phyloP scores from a whole-genome alignment of 208 protist species.

The Trypanosoma avium region DNA sequence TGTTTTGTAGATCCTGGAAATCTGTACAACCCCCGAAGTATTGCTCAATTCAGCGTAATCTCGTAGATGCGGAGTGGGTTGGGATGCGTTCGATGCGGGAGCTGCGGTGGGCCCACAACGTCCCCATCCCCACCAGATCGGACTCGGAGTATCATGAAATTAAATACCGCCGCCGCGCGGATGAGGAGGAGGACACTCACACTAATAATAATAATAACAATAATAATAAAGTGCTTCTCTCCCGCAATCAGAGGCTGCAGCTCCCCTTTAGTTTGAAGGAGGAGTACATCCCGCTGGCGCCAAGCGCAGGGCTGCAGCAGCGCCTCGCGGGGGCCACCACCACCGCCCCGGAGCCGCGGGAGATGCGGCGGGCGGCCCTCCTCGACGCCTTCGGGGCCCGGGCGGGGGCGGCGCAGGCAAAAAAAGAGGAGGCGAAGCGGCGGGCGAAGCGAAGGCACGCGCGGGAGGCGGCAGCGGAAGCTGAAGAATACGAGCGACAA shows the following conservation, averaged over 20 bases:
- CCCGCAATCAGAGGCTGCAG: constrained; percentile 78
- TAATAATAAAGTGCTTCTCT: constrained; percentile 55
- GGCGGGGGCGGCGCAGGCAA: constrained; percentile 70
- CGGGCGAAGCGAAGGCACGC: constrained; percentile 50
- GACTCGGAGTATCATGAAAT: constrained; percentile 89
- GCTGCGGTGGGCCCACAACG: constrained; percentile 70
- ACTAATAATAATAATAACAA: constrained; percentile 26
- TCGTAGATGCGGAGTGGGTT: constrained; percentile 82
- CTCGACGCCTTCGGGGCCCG: constrained; percentile 71
- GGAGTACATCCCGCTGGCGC: constrained; percentile 81
- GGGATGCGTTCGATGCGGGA: constrained; percentile 89
- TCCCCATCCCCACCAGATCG: constrained; percentile 42
- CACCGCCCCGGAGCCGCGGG: constrained; percentile 70
- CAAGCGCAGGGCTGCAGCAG: constrained; percentile 61
- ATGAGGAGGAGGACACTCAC: constrained; percentile 49
- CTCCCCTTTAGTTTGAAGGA: constrained; percentile 91
- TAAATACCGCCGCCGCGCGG: constrained; percentile 72
- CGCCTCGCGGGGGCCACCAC: constrained; percentile 72
- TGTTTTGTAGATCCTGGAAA: constrained; percentile 99
- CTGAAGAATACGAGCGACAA: constrained; percentile 70
- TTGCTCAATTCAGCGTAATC: constrained; percentile 96
- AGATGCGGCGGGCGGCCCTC: constrained; percentile 81
- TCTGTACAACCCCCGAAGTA: constrained; percentile 93
- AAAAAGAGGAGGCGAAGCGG: constrained; percentile 81
- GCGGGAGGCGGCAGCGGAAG: constrained; percentile 59